Conservation (phyloP, 2,329 filamentous ascomycete species). For the Colletotrichum noveboracense region DNA sequence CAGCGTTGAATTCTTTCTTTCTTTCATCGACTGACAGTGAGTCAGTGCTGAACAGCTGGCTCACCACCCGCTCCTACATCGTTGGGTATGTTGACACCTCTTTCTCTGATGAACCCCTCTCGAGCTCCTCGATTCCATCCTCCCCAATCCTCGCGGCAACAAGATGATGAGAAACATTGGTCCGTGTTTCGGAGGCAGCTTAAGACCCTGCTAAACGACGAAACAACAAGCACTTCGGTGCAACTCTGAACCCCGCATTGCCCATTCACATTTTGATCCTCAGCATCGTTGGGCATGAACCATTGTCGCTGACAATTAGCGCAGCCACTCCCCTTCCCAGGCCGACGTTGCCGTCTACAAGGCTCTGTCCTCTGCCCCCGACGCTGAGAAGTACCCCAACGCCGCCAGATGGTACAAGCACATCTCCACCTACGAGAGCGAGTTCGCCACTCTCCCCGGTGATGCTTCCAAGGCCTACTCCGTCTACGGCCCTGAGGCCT, state of each 20-base stretch:
- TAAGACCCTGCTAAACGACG: constrained; percentile 90
- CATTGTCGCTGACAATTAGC: constrained; percentile 2
- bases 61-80: constrained; percentile 80
- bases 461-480: constrained; percentile 89
- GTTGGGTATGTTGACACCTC: constrained; percentile 69
- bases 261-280: not conserved
- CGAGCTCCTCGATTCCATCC: not conserved
- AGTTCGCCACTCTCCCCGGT: constrained; percentile 89
- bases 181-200: constrained; percentile 94
- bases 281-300: not conserved
- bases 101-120: not conserved
- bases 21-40: constrained; percentile 31
- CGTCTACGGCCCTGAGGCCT: constrained; percentile 86
- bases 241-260: constrained; percentile 68
- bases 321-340: constrained; percentile 76
- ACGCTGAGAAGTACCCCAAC: constrained; percentile 87
- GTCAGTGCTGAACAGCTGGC: constrained; percentile 74
- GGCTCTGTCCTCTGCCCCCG: constrained; percentile 77
- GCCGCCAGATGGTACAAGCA: constrained; percentile 99
- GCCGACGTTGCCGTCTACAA: constrained; percentile 97
- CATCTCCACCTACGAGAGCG: constrained; percentile 89
- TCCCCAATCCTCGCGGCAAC: constrained; percentile 10
- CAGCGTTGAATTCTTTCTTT: constrained; percentile 24
- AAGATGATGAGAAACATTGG: constrained; percentile 86
- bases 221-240: constrained; percentile 71